Evolutionary conservation across 2,329 filamentous ascomycete species (phyloP).

Genomic region (Chaetomium sp.): DNA sequence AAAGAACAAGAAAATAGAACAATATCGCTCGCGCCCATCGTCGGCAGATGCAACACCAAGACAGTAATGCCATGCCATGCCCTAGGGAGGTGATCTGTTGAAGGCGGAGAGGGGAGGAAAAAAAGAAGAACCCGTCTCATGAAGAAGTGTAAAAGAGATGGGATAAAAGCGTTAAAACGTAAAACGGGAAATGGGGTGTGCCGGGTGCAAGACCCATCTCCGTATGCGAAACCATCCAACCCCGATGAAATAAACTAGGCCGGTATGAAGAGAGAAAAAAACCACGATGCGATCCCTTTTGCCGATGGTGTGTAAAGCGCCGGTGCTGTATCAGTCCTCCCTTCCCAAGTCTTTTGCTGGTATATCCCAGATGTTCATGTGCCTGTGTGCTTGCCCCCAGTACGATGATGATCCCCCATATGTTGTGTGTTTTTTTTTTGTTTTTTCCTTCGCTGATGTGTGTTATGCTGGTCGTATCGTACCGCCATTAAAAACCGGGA

Average conservation of each 20-base stretch:
- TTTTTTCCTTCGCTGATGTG: slow-evolving; percentile 13
- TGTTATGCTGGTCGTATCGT: slow-evolving; percentile 15
- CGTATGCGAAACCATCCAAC: slow-evolving; percentile 19
- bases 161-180: not conserved
- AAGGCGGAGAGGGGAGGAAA: not conserved
- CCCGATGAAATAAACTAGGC: slow-evolving; percentile 16
- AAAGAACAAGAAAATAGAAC: not conserved
- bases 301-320: slow-evolving; percentile 20
- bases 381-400: slow-evolving; percentile 17
- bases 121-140: not conserved
- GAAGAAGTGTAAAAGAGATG: not conserved
- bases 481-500: not conserved
- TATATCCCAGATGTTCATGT: slow-evolving; percentile 12
- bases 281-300: slow-evolving; percentile 26
- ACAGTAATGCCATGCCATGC: not conserved
- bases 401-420: slow-evolving; percentile 19
- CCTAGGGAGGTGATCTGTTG: not conserved
- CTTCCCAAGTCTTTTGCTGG: slow-evolving; percentile 27
- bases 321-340: slow-evolving; percentile 21
- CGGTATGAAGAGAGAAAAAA: slow-evolving; percentile 4
- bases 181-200: not conserved
- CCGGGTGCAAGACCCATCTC: not conserved
- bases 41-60: slow-evolving; percentile 4
- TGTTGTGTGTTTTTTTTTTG: slow-evolving; percentile 21
- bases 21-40: not conserved